Evolutionary conservation across 495 filamentous ascomycete species (phyloP), one percentile per base, ranked within the genome.

Genomic region (Neurospora hispaniola): DNA sequence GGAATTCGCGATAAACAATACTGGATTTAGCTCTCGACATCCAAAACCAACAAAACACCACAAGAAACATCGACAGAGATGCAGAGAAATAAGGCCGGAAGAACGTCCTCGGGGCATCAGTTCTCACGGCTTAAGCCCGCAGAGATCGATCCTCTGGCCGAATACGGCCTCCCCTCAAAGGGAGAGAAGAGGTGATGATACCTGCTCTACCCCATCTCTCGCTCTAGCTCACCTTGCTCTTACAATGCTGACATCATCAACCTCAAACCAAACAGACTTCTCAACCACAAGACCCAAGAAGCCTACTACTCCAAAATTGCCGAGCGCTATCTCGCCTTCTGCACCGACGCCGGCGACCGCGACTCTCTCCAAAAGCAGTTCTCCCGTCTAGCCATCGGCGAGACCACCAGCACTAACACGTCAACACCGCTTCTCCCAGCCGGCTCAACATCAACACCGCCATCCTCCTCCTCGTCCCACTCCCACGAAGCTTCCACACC

Each of bases 291-390:
- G 78, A 86, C 84, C 16, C 94, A 98, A 80, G 89, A 95, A 80
- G 81, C 86, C 42, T 98, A 96, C 86, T 97, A 92, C 81, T 86
- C 91, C 76, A 93, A 88, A 78, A 95, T 98, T 74, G 88, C 92
- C 71, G 88, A 92, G 75, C 89, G 93, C 70, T 99, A 96, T 82
- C 90, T 96, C 85, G 88, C 86, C 74, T 96, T 97, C 81, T 96
- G 93, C 82, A 91, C 91, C 59, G 80, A 85, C 14, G 86, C 88
- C 40, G 87, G 86, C 70, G 86, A 89, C 78, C 83, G 87, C 42
- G 89, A 92, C 73, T 86, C 89, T 72, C 88, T 98, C 39, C 88
- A 93, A 73, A 86, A 86, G 71, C 90, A 90, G 70, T 93, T 96
- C 75, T 87, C 91, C 7, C 88, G 88, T 4, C 86, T 96, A 42